Evolutionary conservation across 139 green algal genomes (phyloP), one percentile per base, ranked within the genome.

Genomic region (Coelastrella sp.): DNA sequence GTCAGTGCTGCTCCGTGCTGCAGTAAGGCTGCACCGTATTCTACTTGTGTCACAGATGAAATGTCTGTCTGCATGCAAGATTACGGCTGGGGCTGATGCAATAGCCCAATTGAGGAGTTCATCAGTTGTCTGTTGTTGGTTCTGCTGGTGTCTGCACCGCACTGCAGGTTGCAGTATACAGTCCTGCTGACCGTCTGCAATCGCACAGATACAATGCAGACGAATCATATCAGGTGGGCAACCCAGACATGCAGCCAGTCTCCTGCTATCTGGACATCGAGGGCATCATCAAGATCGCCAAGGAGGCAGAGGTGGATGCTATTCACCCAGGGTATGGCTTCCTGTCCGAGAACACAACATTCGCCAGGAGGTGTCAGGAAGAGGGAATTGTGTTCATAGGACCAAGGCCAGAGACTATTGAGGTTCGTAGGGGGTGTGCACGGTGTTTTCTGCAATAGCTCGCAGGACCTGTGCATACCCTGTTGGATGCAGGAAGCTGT

Each of bases 271-370:
- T 99, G 75, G 96, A 98, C 88, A 95, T 98, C 78, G 94, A 97
- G 59, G 78, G 14, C 56, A 95, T 96, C 63, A 94, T 97, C 75
- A 89, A 91, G 72, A 82, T 97, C 14, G 97, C 97, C 17, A 97
- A 98, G 93, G 91, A 96, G 22, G 96, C 97, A 19, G 91, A 94
- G 22, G 97, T 98, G 49, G 96, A 99, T 81, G 96, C 96, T 56
- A 99, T 99, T 85, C 98, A 99, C 91, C 98, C 98, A 0, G 97
- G 97, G 6, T 98, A 98, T 78, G 96, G 96, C 79, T 98, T 98
- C 90, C 92, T 99, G 70, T 95, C 93, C 17, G 97, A 99, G 93
- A 99, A 99, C 84, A 91, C 96, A 17, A 79, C 70, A 9, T 99
- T 99, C 94, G 97, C 96, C 7, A 84, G 93, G 35, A 92, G 96